These are phyloP conservation scores for Zangia roseola DNA, from an alignment of 768 basidiomycete species.

Conservation along the genomic window DNA sequence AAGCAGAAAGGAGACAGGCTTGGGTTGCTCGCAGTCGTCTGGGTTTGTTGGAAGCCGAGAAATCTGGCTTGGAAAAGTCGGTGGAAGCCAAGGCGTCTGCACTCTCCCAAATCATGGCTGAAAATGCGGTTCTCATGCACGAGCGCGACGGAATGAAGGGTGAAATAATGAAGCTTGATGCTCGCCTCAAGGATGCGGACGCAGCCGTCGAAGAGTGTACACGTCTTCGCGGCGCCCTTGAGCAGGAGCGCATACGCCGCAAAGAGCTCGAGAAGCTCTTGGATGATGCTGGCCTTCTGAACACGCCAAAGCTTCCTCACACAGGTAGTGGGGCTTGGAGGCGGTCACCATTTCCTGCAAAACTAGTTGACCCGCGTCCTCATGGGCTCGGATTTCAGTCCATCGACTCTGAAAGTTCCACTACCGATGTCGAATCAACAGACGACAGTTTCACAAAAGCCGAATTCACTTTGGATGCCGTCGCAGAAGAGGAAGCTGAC, in stretches of 20 bases:
- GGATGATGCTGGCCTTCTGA: constrained; percentile 41
- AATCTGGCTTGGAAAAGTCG: constrained; percentile 51
- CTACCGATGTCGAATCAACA: constrained; percentile 65
- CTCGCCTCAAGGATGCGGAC: constrained; percentile 32
- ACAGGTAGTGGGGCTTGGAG: constrained; percentile 11
- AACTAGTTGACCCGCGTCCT: constrained; percentile 31
- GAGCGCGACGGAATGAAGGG: constrained; percentile 32
- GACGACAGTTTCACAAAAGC: constrained; percentile 43
- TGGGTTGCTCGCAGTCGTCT: constrained; percentile 80
- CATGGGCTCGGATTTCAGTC: constrained; percentile 56
- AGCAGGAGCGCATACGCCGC: constrained; percentile 41
- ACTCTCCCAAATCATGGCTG: constrained; percentile 29
- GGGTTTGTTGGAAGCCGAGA: constrained; percentile 66
- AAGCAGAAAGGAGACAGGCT: constrained; percentile 77
- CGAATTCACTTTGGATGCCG: constrained; percentile 52
- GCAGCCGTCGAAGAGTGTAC: constrained; percentile 24
- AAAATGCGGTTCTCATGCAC: constrained; percentile 22
- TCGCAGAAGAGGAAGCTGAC: constrained; percentile 51
- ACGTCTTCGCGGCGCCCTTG: constrained; percentile 31
- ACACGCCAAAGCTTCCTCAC: constrained; percentile 41
- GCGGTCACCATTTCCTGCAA: constrained; percentile 19
- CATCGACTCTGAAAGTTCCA: constrained; percentile 61
- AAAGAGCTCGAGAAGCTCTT: constrained; percentile 55
- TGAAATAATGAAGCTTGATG: constrained; percentile 27
- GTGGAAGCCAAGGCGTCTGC: constrained; percentile 36